Evolutionary conservation across 2,329 filamentous ascomycete genomes (phyloP).

Genomic region (Acephala macrosclerotiorum): DNA sequence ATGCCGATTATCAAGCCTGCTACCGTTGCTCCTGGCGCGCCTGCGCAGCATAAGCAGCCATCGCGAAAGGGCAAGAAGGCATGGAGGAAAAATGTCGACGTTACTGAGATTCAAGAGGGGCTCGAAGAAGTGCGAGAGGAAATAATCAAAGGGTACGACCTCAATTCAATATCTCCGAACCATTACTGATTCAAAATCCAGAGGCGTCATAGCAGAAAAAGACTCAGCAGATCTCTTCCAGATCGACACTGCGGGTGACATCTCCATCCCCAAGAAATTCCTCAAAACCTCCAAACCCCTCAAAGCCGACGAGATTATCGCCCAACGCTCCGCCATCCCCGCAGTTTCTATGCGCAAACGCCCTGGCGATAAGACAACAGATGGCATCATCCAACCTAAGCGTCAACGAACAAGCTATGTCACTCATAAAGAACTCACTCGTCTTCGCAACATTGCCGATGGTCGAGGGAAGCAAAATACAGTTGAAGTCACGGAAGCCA

Average conservation of each 20-base stretch:
- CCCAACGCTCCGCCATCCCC: conserved; percentile 81
- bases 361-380: conserved; percentile 69
- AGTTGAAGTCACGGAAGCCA: conserved; percentile 62
- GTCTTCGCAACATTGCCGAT: conserved; percentile 81
- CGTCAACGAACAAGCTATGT: conserved; percentile 80
- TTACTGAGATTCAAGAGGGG: conserved; percentile 84
- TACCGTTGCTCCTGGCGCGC: conserved; percentile 63
- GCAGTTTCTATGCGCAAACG: conserved; percentile 83
- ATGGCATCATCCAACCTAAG: conserved; percentile 78
- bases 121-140: conserved; percentile 86
- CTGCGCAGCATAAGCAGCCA: conserved; percentile 83
- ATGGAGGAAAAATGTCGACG: conserved; percentile 97
- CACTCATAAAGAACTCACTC: conserved; percentile 81
- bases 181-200: conserved; percentile 47
- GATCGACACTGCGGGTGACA: conserved; percentile 78
- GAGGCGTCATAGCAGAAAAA: conserved; percentile 87
- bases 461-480: conserved; percentile 58
- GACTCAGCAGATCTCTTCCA: conserved; percentile 84
- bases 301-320: conserved; percentile 91
- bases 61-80: conserved; percentile 98
- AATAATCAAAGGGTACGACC: conserved; percentile 81
- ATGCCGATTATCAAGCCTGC: conserved; percentile 45
- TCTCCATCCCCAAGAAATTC: conserved; percentile 68
- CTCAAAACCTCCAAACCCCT: conserved; percentile 78
- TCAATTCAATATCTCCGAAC: conserved; percentile 7